These are phyloP conservation scores for Amanita rimosa DNA, from an alignment of 768 basidiomycete genomes.

Conservation along the genomic window DNA sequence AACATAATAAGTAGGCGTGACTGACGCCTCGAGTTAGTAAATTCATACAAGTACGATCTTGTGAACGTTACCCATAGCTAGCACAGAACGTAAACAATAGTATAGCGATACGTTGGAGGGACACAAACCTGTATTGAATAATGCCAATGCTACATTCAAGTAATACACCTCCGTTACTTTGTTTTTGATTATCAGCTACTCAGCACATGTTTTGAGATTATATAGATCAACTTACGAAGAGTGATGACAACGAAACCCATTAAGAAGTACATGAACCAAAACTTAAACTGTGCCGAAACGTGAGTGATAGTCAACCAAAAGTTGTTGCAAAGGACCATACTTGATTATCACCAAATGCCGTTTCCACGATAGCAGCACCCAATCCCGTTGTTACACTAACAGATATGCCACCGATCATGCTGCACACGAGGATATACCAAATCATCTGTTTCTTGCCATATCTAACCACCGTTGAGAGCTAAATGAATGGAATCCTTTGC, in stretches of 20 bases:
- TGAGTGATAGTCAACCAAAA: background rate
- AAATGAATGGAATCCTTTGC: no score
- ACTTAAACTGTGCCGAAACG: slow-evolving; percentile 54
- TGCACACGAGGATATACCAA: slow-evolving; percentile 91
- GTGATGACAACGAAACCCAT: slow-evolving; percentile 77
- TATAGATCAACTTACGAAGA: slow-evolving; percentile 39
- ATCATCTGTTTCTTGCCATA: slow-evolving; percentile 91
- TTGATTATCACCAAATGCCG: slow-evolving; percentile 68
- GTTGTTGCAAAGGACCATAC: slow-evolving; percentile 21
- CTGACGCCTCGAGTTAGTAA: slow-evolving; percentile 25
- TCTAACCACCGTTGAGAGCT: slow-evolving; percentile 17
- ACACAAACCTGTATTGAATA: slow-evolving; percentile 79
- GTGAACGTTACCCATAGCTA: slow-evolving; percentile 49
- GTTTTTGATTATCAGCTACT: slow-evolving; percentile 15
- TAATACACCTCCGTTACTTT: slow-evolving; percentile 88
- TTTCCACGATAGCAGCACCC: slow-evolving; percentile 82
- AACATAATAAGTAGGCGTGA: slow-evolving; percentile 84
- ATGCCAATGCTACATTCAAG: slow-evolving; percentile 88
- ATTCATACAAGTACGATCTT: background rate
- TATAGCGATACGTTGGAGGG: background rate
- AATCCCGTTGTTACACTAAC: slow-evolving; percentile 93
- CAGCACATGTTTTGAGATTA: slow-evolving; percentile 5
- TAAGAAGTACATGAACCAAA: slow-evolving; percentile 88
- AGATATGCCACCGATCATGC: slow-evolving; percentile 92
- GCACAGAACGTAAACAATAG: slow-evolving; percentile 8